Base-by-base conservation (phyloP, 2,329 filamentous ascomycete genomes). In the Sarocladium brachiariae region DNA sequence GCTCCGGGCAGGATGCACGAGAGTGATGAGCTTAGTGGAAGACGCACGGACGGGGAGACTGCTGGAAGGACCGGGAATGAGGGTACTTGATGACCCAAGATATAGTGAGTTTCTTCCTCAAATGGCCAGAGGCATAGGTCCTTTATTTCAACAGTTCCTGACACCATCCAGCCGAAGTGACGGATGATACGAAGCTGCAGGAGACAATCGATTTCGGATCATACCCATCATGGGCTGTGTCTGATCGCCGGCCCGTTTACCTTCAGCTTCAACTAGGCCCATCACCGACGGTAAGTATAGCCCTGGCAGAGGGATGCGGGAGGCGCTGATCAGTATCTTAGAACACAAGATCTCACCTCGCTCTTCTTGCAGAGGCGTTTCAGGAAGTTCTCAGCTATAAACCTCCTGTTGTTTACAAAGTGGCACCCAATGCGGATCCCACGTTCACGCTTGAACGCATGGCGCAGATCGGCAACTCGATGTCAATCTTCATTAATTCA, bases 11-110 rank as follows among this genome's bases (percentile, higher is more conserved):
- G 80, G 78, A 56, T 77, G 73, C 51, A 80, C 76, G 0, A 60
- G 77, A 8, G 70, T 69, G 8, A 74, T 80, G 70, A 70, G 76
- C 9, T 59, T 76, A 1, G 64, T 79, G 0, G 79, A 83, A 56
- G 72, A 76, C 51, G 63, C 70, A 3, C 70, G 76, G 30, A 72
- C 72, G 0, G 63, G 68, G 9, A 65, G 77, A 23, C 60, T 72
- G 2, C 63, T 73, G 4, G 70, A 70, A 0, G 65, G 68, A 2
- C 66, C 66, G 24, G 58, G 65, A 2, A 68, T 70, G 0, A 65
- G 71, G 2, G 61, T 77, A 1, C 65, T 72, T 1, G 67, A 71
- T 2, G 68, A 76, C 37, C 57, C 66, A 1, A 63, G 78, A n/a
- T 68, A 74, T 34, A 58, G 77, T 80, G 62, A 54, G 76, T 65